Base-by-base conservation (phyloP, 371 early-diverging fungal species). In the Zychaea mexicana region DNA sequence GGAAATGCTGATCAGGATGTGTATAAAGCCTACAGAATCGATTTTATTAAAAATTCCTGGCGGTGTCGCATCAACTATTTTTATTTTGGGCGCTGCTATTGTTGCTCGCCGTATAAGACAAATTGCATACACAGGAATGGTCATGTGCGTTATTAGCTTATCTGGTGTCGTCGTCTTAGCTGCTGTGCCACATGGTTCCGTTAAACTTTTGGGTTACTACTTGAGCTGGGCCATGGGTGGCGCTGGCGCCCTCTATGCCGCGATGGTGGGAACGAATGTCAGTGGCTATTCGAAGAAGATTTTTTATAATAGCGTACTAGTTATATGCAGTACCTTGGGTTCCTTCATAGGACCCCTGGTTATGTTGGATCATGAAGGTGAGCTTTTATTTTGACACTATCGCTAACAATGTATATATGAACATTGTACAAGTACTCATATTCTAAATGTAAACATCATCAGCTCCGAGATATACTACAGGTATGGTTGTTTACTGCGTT, bases 231-330 rank as follows among this genome's bases (percentile, higher is more conserved):
- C 61, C 2, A 59, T 66, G 39, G 57, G 62, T 21, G 79, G 74
- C 28, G 65, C 64, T 2, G 67, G 69, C 22, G 66, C 66, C 0
- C 53, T 79, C 9, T 52, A 74, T 2, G 49, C 69, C 1, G 65
- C 71, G 0, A 62, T 66, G 21, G 46, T 71, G n/a, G 67, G 69
- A 10, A 49, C 54, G 15, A 79, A 79, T 42, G 75, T 77, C 4
- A 61, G 67, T 22, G 80, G 80, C 5, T 79, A 79, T 27, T 71
- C 71, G 9, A 79, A 79, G 39, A 79, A 79, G 42, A 36, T 70
- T 2, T 66, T 76, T 24, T 77, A 72, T 36, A 72, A 79, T 21
- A 72, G 60, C 3, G 61, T 61, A 42, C 61, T 71, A 9, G 52
- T 77, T 57, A 54, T 73, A 30, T 65, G 56, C 21, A 74, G 61